Percentiles rank a stretch among this genome's conserved stretches.
Conservation (phyloP, 805 yeast species). For the Saccharomycopsis sp. region DNA sequence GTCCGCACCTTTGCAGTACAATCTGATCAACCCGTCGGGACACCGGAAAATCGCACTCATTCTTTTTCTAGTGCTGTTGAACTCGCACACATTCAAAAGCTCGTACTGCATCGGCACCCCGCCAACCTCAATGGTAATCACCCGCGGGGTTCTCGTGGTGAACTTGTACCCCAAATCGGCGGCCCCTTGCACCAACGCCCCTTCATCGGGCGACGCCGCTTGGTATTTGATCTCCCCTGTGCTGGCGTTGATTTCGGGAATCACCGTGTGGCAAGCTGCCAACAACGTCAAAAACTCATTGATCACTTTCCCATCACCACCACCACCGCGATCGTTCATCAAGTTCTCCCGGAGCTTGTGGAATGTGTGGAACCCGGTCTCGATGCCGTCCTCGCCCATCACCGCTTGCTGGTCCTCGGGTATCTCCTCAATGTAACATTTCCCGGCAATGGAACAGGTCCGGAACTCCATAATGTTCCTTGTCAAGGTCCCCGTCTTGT, state of each 20-base stretch:
- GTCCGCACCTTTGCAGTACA: conserved; percentile 97
- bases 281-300: conserved; percentile 74
- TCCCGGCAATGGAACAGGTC: conserved; percentile 87
- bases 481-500: conserved; percentile 95
- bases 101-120: conserved; percentile 57
- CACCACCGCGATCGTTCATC: conserved; percentile 31
- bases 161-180: conserved; percentile 81
- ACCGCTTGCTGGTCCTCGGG: conserved; percentile 84
- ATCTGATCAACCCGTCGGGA: conserved; percentile 84
- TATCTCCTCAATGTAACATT: conserved; percentile 74
- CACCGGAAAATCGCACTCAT: conserved; percentile 93
- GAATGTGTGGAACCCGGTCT: conserved; percentile 68
- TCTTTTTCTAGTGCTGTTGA: conserved; percentile 84
- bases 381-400: conserved; percentile 63
- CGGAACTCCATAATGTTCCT: conserved; percentile 95
- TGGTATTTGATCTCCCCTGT: conserved; percentile 73
- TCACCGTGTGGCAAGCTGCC: conserved; percentile 95
- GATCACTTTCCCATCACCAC: conserved; percentile 35
- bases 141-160: conserved; percentile 74
- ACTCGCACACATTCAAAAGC: conserved; percentile 85
- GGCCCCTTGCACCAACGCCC: conserved; percentile 96
- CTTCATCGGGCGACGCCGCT: conserved; percentile 99
- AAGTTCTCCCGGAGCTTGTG: conserved; percentile 47
- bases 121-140: conserved; percentile 55
- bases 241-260: conserved; percentile 68